phyloP scores from a whole-genome alignment of 176 grass and related monocot species.

The Cymbopogon citratus region DNA sequence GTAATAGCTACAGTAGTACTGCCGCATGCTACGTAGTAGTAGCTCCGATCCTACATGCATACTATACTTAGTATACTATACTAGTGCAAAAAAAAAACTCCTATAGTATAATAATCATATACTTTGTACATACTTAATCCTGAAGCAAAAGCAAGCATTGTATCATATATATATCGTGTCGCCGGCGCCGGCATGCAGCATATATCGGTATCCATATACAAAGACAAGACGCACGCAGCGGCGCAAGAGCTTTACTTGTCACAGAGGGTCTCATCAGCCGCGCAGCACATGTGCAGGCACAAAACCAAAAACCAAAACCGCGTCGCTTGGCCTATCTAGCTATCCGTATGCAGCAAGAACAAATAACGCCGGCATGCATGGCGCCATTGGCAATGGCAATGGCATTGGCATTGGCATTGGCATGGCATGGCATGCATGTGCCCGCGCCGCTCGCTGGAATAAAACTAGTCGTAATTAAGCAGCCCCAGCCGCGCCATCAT shows the following conservation, averaged over 20 bases:
- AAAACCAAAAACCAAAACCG: too few species aligned
- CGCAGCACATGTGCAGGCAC: not conserved
- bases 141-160: not conserved
- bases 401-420: too few species aligned
- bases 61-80: too few species aligned
- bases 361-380: not conserved
- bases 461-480: conserved; percentile 7
- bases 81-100: too few species aligned
- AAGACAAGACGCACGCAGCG: not conserved
- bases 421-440: conserved; percentile 25
- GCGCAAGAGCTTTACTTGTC: too few species aligned
- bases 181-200: not conserved
- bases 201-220: not conserved
- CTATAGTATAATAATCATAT: not conserved
- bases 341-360: too few species aligned
- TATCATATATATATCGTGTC: not conserved
- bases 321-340: too few species aligned
- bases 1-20: not conserved
- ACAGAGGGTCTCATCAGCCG: not conserved
- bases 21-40: not conserved
- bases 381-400: too few species aligned
- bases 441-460: conserved; percentile 33
- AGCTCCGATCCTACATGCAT: not conserved
- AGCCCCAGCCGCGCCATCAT: not conserved
- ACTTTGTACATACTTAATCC: not conserved